Evolutionary conservation across 805 yeast species (phyloP).

Genomic region (Lipomyces yamanashiensis): DNA sequence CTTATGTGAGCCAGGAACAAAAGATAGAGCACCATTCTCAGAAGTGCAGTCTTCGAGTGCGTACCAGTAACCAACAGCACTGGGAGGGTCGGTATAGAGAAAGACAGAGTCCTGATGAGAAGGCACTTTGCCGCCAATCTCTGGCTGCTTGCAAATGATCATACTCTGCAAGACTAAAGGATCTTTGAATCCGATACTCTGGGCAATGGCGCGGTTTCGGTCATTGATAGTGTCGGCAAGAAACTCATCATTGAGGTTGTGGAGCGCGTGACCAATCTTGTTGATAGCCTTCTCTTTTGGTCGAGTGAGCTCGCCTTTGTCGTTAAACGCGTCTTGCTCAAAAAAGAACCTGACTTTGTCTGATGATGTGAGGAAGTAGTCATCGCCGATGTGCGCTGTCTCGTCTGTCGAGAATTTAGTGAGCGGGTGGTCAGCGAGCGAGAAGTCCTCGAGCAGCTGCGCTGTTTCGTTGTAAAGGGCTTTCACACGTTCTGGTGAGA

Average conservation of each 20-base stretch:
- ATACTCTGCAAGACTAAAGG: slow-evolving; percentile 78
- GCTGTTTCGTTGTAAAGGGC: slow-evolving; percentile 52
- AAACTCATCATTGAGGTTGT: slow-evolving; percentile 59
- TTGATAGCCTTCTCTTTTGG: slow-evolving; percentile 65
- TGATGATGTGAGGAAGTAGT: slow-evolving; percentile 69
- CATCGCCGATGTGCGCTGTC: slow-evolving; percentile 70
- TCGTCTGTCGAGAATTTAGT: slow-evolving; percentile 67
- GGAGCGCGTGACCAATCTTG: slow-evolving; percentile 81
- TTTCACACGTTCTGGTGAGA: slow-evolving; percentile 50
- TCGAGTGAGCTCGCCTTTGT: slow-evolving; percentile 55
- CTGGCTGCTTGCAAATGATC: slow-evolving; percentile 80
- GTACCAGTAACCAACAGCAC: slow-evolving; percentile 80
- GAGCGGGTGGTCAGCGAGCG: slow-evolving; percentile 63
- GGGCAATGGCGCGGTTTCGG: slow-evolving; percentile 57
- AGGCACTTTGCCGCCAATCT: slow-evolving; percentile 73
- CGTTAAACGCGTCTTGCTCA: slow-evolving; percentile 70
- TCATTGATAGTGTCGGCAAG: slow-evolving; percentile 55
- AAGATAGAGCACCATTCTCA: slow-evolving; percentile 70
- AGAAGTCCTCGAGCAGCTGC: slow-evolving; percentile 54
- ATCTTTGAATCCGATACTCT: slow-evolving; percentile 58
- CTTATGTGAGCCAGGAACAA: slow-evolving; percentile 72
- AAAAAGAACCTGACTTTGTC: slow-evolving; percentile 72
- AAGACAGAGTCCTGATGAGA: slow-evolving; percentile 78
- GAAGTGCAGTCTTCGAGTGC: slow-evolving; percentile 75
- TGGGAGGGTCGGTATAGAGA: slow-evolving; percentile 69